Percentiles rank a stretch among this genome's conserved stretches.
Evolutionary conservation across 2,329 filamentous ascomycete species (phyloP).

Genomic region (Trichophyton verrucosum): DNA sequence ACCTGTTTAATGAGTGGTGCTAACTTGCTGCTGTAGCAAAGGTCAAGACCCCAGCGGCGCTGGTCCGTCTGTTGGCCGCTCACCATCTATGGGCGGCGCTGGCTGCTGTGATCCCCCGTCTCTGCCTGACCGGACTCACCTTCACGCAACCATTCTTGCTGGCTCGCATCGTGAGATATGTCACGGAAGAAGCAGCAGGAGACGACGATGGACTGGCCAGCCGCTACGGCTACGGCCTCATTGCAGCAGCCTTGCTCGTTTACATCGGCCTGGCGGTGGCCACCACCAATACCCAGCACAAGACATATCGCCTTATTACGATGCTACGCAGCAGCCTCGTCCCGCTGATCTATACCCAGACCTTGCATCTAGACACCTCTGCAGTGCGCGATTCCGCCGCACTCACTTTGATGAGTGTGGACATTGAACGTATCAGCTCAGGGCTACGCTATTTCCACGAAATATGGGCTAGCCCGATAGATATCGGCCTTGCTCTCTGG

Average conservation of each 20-base stretch:
- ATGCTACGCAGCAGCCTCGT: conserved; percentile 4
- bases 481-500: conserved; percentile 5
- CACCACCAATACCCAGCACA: background rate
- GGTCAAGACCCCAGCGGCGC: background rate
- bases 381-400: background rate
- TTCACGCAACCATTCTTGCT: conserved; percentile 20
- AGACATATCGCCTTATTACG: conserved; percentile 3
- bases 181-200: conserved; percentile 7
- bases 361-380: background rate
- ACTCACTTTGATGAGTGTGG: conserved; percentile 5
- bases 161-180: conserved; percentile 14
- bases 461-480: conserved; percentile 3
- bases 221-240: conserved; percentile 17
- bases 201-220: conserved; percentile 5
- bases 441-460: background rate
- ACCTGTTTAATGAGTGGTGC: too few species aligned
- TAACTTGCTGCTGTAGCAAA: background rate
- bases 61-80: background rate
- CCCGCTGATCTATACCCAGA: background rate
- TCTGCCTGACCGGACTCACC: conserved; percentile 18
- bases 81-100: background rate
- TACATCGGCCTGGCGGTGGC: conserved; percentile 10
- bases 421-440: conserved; percentile 5
- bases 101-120: conserved; percentile 12
- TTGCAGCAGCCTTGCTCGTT: conserved; percentile 15